Percentiles rank a stretch among this genome's conserved stretches.
Conservation (phyloP, 331 rosid genomes). For the Stylosanthes scabra region DNA sequence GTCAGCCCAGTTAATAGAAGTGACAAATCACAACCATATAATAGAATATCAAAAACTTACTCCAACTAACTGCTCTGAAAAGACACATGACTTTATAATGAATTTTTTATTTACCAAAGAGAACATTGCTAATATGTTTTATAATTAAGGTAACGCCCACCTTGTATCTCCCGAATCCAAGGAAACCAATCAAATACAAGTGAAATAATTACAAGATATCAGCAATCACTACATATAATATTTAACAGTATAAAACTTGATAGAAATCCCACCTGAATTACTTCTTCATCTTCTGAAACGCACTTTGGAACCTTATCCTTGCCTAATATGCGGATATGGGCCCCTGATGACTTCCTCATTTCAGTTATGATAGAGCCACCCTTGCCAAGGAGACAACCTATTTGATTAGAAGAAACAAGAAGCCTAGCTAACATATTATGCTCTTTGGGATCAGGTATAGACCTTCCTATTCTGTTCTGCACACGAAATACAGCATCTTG, state of each 20-base stretch:
- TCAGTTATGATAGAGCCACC: constrained; percentile 92
- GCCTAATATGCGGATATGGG: constrained; percentile 85
- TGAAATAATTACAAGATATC: constrained; percentile 17
- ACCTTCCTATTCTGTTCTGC: constrained; percentile 77
- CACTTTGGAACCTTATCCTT: constrained; percentile 90
- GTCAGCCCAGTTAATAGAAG: constrained; percentile 18
- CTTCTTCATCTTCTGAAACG: constrained; percentile 89
- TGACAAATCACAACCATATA: constrained; percentile 11
- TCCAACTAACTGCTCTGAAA: constrained; percentile 24
- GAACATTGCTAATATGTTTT: background rate
- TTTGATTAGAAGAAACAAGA: constrained; percentile 84
- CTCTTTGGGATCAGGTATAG: constrained; percentile 73
- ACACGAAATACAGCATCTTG: constrained; percentile 97
- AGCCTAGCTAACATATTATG: constrained; percentile 74
- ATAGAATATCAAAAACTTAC: constrained; percentile 26
- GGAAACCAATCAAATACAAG: constrained; percentile 3
- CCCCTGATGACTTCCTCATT: constrained; percentile 92
- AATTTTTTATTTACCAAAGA: background rate
- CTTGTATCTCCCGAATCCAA: constrained; percentile 16
- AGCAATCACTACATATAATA: constrained; percentile 3
- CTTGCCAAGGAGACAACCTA: constrained; percentile 96
- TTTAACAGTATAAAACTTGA: constrained; percentile 14
- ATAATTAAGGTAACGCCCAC: constrained; percentile 12
- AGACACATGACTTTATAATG: constrained; percentile 17
- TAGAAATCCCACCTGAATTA: constrained; percentile 70